Evolutionary conservation across 139 green algal species (phyloP).

Genomic region (Tetradesmus obliquus): DNA sequence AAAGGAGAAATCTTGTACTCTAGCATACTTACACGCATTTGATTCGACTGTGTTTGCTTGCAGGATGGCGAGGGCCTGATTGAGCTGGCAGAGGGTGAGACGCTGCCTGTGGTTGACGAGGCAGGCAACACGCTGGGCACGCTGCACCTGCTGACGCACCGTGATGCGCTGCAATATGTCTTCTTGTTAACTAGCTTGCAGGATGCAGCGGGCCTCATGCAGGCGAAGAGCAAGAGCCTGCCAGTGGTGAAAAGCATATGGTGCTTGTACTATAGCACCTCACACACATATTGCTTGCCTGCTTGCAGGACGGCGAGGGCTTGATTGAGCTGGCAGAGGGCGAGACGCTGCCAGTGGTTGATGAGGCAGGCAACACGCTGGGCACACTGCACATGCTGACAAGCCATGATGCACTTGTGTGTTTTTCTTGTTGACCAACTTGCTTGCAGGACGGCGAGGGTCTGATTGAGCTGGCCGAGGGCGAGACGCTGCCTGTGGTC

Average conservation of each 20-base stretch:
- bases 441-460: constrained; percentile 2
- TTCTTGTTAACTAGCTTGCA: too few relatives aligned
- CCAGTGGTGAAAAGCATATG: not conserved
- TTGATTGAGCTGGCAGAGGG: constrained; percentile 45
- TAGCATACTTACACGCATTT: not conserved
- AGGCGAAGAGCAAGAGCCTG: too few relatives aligned
- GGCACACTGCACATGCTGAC: not conserved
- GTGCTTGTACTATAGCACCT: not conserved
- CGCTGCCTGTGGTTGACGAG: constrained; percentile 44
- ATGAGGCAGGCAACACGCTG: not conserved
- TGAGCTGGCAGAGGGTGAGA: constrained; percentile 46
- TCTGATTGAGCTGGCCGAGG: constrained; percentile 44
- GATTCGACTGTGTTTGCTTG: not conserved
- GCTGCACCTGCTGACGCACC: not conserved
- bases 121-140: constrained; percentile 29
- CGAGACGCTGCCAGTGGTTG: constrained; percentile 36
- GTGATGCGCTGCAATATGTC: constrained; percentile 36
- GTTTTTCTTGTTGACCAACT: too few relatives aligned
- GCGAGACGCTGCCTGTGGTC: constrained; percentile 43
- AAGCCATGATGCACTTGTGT: not conserved
- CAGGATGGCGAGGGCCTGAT: constrained; percentile 21
- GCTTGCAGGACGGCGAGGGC: not conserved
- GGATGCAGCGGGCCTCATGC: too few relatives aligned
- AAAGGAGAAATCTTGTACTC: not conserved
- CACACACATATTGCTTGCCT: not conserved